Percentiles rank a stretch among this genome's conserved stretches.
These are phyloP conservation scores for Amesomyces nigricolor DNA, from an alignment of 2,329 filamentous ascomycete genomes.

Conservation along the genomic window DNA sequence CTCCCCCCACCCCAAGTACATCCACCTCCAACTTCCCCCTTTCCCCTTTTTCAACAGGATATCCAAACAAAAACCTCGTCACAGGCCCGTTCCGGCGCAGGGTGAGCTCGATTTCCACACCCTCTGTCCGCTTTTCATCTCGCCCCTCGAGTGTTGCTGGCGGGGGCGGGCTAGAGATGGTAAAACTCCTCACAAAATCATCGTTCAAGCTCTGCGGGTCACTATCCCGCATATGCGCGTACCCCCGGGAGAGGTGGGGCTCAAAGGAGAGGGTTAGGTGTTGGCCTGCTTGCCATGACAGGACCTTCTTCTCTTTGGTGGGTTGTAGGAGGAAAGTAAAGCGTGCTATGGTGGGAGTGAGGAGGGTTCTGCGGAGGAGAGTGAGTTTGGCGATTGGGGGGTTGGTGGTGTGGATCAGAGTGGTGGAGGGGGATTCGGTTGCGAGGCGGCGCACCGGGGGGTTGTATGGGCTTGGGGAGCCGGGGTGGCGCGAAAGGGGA, in stretches of 20 bases:
- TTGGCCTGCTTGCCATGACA: constrained; percentile 62
- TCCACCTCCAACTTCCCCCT: constrained; percentile 53
- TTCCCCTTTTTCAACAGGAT: constrained; percentile 33
- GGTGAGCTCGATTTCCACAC: constrained; percentile 63
- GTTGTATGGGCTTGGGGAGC: constrained; percentile 70
- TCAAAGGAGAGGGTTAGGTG: constrained; percentile 72
- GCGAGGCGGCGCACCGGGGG: constrained; percentile 62
- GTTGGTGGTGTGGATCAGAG: constrained; percentile 18
- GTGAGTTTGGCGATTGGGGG: constrained; percentile 40
- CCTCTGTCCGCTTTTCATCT: constrained; percentile 15
- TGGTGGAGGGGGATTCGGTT: constrained; percentile 44
- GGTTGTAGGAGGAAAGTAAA: constrained; percentile 49
- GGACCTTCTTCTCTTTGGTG: constrained; percentile 16
- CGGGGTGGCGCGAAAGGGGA: constrained; percentile 61
- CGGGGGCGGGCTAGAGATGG: constrained; percentile 66
- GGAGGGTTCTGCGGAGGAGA: constrained; percentile 50
- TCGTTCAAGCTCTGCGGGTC: constrained; percentile 78
- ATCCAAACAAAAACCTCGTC: constrained; percentile 59
- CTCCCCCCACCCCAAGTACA: constrained; percentile 68
- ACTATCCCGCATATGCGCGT: constrained; percentile 76
- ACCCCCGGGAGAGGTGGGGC: constrained; percentile 64
- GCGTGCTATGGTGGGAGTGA: constrained; percentile 63
- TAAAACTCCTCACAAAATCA: constrained; percentile 79
- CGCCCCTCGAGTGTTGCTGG: no score
- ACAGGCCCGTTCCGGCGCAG: constrained; percentile 62